Conservation (phyloP, 169 alveolate species). For the Plasmodium gallinaceum region DNA sequence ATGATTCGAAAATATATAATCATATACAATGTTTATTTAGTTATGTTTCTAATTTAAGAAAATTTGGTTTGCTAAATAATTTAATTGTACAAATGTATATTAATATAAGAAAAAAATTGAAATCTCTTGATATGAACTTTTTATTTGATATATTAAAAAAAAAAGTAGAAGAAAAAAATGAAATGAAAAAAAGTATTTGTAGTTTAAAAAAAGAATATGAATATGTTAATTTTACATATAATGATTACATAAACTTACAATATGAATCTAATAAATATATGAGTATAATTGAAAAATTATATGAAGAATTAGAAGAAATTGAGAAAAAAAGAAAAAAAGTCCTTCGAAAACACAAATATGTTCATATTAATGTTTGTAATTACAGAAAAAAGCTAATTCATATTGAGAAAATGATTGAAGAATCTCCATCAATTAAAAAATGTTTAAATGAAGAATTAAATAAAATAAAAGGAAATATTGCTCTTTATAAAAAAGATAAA, state of each 20-base stretch:
- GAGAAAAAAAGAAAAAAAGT: conserved; percentile 38
- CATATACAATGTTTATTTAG: conserved; percentile 34
- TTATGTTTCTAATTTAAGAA: conserved; percentile 23
- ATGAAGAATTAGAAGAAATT: conserved; percentile 55
- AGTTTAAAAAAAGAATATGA: conserved; percentile 41
- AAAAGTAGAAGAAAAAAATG: conserved; percentile 5
- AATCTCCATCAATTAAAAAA: conserved; percentile 41
- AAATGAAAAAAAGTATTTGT: neutral
- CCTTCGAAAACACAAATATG: conserved; percentile 5
- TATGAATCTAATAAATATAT: conserved; percentile 41
- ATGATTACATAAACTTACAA: conserved; percentile 51
- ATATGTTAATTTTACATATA: conserved; percentile 32
- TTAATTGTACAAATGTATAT: conserved; percentile 30
- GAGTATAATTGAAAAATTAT: conserved; percentile 14
- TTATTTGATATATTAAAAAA: conserved; percentile 16
- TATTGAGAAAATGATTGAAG: conserved; percentile 64
- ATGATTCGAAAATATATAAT: conserved; percentile 20
- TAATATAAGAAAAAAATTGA: conserved; percentile 12
- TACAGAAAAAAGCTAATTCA: conserved; percentile 50
- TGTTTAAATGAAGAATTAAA: conserved; percentile 32
- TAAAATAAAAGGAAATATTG: conserved; percentile 26
- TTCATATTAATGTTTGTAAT: conserved; percentile 37
- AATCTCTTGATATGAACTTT: neutral
- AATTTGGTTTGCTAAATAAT: conserved; percentile 27
- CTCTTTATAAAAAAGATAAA: conserved; percentile 31